Evolutionary conservation across 768 basidiomycete genomes (phyloP).

Genomic region (Macrolepiota fuliginosa): DNA sequence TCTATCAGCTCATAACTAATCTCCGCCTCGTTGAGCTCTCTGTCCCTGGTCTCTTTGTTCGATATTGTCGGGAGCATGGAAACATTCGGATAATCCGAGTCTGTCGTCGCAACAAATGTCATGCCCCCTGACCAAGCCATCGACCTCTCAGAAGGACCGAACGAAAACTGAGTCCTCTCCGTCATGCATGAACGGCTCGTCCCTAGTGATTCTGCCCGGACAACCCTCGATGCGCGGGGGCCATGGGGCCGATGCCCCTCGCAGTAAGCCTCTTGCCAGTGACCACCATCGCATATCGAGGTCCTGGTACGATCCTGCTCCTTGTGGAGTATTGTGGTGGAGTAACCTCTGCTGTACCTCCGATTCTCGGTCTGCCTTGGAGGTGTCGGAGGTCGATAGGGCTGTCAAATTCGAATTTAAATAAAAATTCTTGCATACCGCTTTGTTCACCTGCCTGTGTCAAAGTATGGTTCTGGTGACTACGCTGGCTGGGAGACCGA

Average conservation of each 20-base stretch:
- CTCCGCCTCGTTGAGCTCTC: not conserved
- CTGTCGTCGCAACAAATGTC: conserved; percentile 16
- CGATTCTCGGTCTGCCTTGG: conserved; percentile 42
- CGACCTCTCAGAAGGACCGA: conserved; percentile 23
- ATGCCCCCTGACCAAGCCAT: conserved; percentile 29
- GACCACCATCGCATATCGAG: not conserved
- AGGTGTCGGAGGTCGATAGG: conserved; percentile 59
- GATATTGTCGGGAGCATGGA: conserved; percentile 19
- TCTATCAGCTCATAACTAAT: not conserved
- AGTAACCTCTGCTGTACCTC: conserved; percentile 19
- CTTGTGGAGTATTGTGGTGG: conserved; percentile 21
- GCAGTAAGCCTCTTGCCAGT: not conserved
- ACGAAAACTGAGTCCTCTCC: conserved; percentile 32
- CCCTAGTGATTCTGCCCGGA: conserved; percentile 20
- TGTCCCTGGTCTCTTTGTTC: conserved; percentile 2
- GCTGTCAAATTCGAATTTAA: conserved; percentile 19
- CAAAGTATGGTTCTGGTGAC: conserved; percentile 19
- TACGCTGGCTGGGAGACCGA: conserved; percentile 11
- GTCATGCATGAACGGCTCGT: conserved; percentile 33
- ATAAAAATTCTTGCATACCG: not conserved
- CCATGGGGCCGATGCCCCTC: conserved; percentile 4
- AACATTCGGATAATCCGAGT: conserved; percentile 18
- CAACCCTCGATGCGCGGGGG: not conserved
- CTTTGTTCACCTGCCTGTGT: conserved; percentile 16
- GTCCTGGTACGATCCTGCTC: conserved; percentile 9